Evolutionary conservation across 73 alveolate genomes (phyloP), one percentile per base, ranked within the genome.

Genomic region (Paramecium pentaurelia): DNA sequence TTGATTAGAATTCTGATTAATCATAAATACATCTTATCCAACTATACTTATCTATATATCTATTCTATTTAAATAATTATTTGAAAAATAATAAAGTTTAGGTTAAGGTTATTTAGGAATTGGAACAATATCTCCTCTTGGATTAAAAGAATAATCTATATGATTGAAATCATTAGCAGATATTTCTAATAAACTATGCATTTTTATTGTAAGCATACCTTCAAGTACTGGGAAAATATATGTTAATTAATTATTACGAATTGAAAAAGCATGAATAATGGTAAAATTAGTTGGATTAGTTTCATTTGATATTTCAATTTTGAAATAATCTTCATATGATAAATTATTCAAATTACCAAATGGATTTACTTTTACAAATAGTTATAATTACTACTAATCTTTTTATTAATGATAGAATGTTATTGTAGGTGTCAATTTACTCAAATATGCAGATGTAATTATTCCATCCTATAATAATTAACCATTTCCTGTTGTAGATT

Each of bases 381-480:
- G 3, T 20, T 22, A 75, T 38, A 6, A 16, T 75, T 73, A 34
- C n/a, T 75, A 32, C 18, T 75, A 30, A 42, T 75, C 4, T 12
- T 30, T 37, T n/a, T 75, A 38, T 27, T 75, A 42, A 75, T 64
- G 51, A 34, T 64, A 64, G 20, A 64, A 34, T 32, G 84, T 64
- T 32, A 64, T 28, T 28, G 84, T 14, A 12, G 84, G 84, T 3
- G 84, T 64, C 28, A 3, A 12, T 7, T 64, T 64, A n/a, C 84
- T 64, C 16, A 64, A 34, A 64, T 32, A 64, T 28, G 84, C 84
- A 32, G 42, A 64, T 32, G 84, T 64, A 11, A 80, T 80, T 42
- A 80, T 27, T 80, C 91, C 91, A 47, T 80, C 91, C 16, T 80
- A 45, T 47, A 80, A 80, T 42, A 80, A 47, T 42, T 25, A 40